phyloP scores from a whole-genome alignment of 2,329 filamentous ascomycete genomes.

The Aspergillus aculeatus region DNA sequence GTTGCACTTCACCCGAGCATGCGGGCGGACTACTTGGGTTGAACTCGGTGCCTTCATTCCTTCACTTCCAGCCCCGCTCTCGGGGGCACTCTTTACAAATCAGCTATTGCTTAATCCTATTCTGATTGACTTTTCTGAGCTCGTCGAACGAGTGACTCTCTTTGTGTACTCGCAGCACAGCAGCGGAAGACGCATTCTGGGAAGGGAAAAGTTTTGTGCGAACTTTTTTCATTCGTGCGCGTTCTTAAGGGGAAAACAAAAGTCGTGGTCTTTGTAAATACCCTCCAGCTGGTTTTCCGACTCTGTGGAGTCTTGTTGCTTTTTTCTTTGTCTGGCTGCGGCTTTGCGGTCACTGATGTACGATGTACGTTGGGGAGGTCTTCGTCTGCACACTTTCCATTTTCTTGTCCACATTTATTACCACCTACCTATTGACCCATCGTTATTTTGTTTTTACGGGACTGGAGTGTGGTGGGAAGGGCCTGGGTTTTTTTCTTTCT shows the following conservation, averaged over 20 bases:
- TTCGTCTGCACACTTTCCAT: conserved; percentile 24
- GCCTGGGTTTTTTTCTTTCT: conserved; percentile 18
- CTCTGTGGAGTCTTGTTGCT: conserved; percentile 23
- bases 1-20: conserved; percentile 36
- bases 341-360: conserved; percentile 27
- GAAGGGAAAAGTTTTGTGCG: conserved; percentile 22
- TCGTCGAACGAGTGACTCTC: conserved; percentile 22
- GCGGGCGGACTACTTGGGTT: conserved; percentile 32
- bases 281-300: conserved; percentile 25
- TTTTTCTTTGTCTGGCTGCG: conserved; percentile 24
- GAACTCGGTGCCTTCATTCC: conserved; percentile 9
- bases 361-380: conserved; percentile 32
- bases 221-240: conserved; percentile 23
- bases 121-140: conserved; percentile 10
- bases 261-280: conserved; percentile 28
- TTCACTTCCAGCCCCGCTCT: conserved; percentile 2
- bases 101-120: conserved; percentile 17
- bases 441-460: conserved; percentile 21
- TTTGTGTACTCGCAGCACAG: conserved; percentile 16
- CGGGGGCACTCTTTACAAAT: conserved; percentile 9
- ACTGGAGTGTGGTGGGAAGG: conserved; percentile 34
- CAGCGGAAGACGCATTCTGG: conserved; percentile 17
- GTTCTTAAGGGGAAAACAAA: conserved; percentile 26
- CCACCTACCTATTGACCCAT: conserved; percentile 12
- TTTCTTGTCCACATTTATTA: conserved; percentile 18